These are phyloP conservation scores for Aspergillus terreus DNA, from an alignment of 2,329 filamentous ascomycete species.

Conservation along the genomic window DNA sequence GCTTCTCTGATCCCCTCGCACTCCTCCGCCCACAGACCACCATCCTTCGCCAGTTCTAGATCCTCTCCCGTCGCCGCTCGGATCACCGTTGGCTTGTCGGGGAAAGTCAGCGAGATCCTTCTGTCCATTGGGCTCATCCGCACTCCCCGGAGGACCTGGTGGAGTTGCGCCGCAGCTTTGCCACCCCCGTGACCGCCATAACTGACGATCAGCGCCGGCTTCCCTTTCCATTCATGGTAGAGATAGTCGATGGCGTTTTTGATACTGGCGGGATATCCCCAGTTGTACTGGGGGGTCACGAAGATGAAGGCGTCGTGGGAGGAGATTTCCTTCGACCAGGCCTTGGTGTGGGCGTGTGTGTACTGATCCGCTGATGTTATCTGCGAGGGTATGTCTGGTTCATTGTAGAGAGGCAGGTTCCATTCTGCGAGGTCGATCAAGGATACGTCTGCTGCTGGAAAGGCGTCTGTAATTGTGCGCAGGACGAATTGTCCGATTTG, in stretches of 20 bases:
- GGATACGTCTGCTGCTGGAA: neutral
- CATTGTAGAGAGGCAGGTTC: slow-evolving; percentile 37
- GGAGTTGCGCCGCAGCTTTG: slow-evolving; percentile 35
- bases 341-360: slow-evolving; percentile 31
- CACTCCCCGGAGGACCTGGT: slow-evolving; percentile 31
- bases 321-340: slow-evolving; percentile 36
- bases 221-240: slow-evolving; percentile 55
- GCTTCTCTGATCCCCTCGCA: slow-evolving; percentile 3
- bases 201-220: slow-evolving; percentile 51
- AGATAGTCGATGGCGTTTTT: slow-evolving; percentile 65
- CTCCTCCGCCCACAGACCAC: slow-evolving; percentile 3
- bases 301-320: slow-evolving; percentile 40
- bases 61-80: slow-evolving; percentile 23
- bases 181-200: slow-evolving; percentile 49
- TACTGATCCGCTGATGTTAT: slow-evolving; percentile 31
- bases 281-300: slow-evolving; percentile 52
- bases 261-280: slow-evolving; percentile 49
- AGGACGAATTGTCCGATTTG: slow-evolving; percentile 26
- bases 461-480: slow-evolving; percentile 10
- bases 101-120: slow-evolving; percentile 7
- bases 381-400: slow-evolving; percentile 35
- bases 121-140: slow-evolving; percentile 32
- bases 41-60: slow-evolving; percentile 10
- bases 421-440: slow-evolving; percentile 11
- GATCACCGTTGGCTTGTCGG: slow-evolving; percentile 17